These are phyloP conservation scores for Axilococcus clingmanii DNA, from an alignment of 139 green algal genomes.

Conservation along the genomic window DNA sequence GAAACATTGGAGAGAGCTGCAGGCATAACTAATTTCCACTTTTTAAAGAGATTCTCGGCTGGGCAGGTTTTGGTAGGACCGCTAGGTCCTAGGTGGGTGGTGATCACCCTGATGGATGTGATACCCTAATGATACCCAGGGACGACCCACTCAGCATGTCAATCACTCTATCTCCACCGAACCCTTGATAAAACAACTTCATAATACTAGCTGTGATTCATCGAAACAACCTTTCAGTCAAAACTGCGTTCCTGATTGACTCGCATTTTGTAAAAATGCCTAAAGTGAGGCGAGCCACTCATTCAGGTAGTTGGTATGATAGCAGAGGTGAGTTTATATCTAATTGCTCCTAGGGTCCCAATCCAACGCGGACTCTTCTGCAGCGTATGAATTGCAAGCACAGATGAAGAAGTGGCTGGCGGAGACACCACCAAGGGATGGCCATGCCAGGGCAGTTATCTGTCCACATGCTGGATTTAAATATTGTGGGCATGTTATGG, in stretches of 20 bases:
- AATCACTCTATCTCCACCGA: not conserved
- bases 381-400: not conserved
- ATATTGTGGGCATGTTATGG: constrained; percentile 80
- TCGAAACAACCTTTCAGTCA: not conserved
- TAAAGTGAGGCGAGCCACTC: constrained; percentile 27
- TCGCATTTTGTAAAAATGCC: constrained; percentile 9
- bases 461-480: constrained; percentile 73
- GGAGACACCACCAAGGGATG: not conserved
- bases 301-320: constrained; percentile 64
- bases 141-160: no score
- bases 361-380: not conserved
- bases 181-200: not conserved
- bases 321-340: constrained; percentile 22
- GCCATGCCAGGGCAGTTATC: constrained; percentile 48
- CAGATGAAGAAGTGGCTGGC: not conserved
- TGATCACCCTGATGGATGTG: no score
- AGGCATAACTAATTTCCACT: no score
- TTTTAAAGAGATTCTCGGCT: no score
- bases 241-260: not conserved
- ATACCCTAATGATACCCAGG: no score
- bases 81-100: no score
- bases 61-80: no score
- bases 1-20: constrained; percentile 42
- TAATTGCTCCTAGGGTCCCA: not conserved
- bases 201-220: not conserved